Evolutionary conservation across 2,329 filamentous ascomycete genomes (phyloP).

Genomic region (Calonectria fujianensis): DNA sequence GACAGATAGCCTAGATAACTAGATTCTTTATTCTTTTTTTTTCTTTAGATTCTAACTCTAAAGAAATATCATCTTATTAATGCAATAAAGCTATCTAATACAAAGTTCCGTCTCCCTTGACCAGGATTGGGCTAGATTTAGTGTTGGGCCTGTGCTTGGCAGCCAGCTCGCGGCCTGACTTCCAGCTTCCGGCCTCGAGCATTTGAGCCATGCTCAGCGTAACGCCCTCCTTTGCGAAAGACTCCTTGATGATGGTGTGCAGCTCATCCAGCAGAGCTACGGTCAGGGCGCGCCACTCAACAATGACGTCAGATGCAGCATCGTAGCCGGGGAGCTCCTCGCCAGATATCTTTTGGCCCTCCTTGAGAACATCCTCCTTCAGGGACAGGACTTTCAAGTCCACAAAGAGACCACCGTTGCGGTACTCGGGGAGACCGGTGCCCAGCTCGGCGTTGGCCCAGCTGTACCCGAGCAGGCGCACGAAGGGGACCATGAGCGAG

Average conservation of each 20-base stretch:
- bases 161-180: constrained; percentile 85
- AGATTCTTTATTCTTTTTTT: neutral
- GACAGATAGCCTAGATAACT: constrained; percentile 19
- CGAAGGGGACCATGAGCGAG: constrained; percentile 81
- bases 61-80: constrained; percentile 16
- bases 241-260: constrained; percentile 62
- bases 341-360: constrained; percentile 65
- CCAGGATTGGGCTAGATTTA: constrained; percentile 88
- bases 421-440: constrained; percentile 82
- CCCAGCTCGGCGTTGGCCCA: constrained; percentile 74
- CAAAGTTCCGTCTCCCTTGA: constrained; percentile 86
- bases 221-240: constrained; percentile 55
- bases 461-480: constrained; percentile 69
- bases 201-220: constrained; percentile 68
- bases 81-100: constrained; percentile 70
- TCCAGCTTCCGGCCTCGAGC: constrained; percentile 73
- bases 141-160: constrained; percentile 87
- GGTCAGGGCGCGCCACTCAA: constrained; percentile 77
- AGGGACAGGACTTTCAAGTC: constrained; percentile 73
- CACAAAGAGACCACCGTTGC: constrained; percentile 82
- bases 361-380: constrained; percentile 65
- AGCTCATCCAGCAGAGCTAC: constrained; percentile 73
- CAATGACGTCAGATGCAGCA: constrained; percentile 73
- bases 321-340: constrained; percentile 70
- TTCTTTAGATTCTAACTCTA: constrained; percentile 3